phyloP scores from a whole-genome alignment of 257 asterid genomes.

The Penstemon barbatus region DNA sequence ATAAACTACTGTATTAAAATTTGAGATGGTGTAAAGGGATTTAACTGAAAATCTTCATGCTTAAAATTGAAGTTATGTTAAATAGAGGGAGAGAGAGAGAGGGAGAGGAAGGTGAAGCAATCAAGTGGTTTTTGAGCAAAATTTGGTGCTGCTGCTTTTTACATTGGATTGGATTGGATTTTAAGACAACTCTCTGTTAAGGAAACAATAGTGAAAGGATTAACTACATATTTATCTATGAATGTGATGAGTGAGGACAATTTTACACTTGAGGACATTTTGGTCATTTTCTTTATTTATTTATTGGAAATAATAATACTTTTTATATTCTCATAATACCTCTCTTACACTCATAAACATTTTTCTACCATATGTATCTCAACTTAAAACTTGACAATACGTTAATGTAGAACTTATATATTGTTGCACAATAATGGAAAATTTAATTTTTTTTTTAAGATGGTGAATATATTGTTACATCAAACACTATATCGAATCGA shows the following conservation, averaged over 20 bases:
- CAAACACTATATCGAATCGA: no score
- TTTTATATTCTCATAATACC: no score
- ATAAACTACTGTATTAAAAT: conserved; percentile 1
- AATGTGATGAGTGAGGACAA: no score
- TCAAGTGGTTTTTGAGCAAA: conserved; percentile 73
- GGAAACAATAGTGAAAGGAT: conserved; percentile 21
- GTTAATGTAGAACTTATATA: conserved; percentile 7
- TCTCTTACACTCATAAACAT: no score
- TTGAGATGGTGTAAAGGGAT: conserved; percentile 36
- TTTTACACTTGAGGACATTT: no score
- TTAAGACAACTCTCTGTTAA: conserved; percentile 44
- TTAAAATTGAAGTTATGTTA: conserved; percentile 48
- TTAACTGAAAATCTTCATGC: conserved; percentile 37
- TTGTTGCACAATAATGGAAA: conserved; percentile 10
- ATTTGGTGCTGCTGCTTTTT: conserved; percentile 42
- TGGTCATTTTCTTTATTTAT: no score
- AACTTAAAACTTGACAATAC: conserved; percentile 23
- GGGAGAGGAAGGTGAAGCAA: conserved; percentile 30
- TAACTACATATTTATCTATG: background rate
- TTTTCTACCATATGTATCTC: conserved; percentile 9
- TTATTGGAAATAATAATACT: no score
- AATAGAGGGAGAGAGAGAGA: conserved; percentile 26
- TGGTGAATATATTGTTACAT: no score
- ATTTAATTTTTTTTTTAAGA: background rate
- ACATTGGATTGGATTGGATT: conserved; percentile 48